Evolutionary conservation across 768 basidiomycete species (phyloP).

Genomic region (Pleurotus platypus): DNA sequence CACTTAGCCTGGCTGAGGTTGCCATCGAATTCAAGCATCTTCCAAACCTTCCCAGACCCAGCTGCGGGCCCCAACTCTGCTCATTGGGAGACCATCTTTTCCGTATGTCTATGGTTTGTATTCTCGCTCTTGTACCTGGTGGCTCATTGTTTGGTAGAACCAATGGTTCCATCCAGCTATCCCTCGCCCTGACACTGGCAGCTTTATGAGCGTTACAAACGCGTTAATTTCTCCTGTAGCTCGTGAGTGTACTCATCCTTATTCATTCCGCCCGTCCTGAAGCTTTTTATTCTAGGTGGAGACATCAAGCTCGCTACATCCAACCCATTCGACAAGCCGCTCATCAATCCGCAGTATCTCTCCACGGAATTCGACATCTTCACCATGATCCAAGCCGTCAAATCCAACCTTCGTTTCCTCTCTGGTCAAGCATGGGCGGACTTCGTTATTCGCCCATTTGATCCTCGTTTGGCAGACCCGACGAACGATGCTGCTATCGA

Average conservation of each 20-base stretch:
- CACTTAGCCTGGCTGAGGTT: constrained; percentile 21
- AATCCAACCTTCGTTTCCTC: constrained; percentile 19
- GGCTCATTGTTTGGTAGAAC: not conserved
- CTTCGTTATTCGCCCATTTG: constrained; percentile 17
- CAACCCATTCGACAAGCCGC: constrained; percentile 38
- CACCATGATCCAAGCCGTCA: constrained; percentile 24
- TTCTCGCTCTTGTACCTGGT: no score
- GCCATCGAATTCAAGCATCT: constrained; percentile 18
- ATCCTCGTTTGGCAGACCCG: constrained; percentile 17
- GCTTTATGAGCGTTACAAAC: constrained; percentile 22
- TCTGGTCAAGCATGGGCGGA: constrained; percentile 22
- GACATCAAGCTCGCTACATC: constrained; percentile 30
- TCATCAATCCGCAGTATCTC: constrained; percentile 49
- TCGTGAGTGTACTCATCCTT: constrained; percentile 23
- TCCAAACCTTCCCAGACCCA: constrained; percentile 19
- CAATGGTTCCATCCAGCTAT: constrained; percentile 15
- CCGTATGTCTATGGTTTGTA: constrained; percentile 15
- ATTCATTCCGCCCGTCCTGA: constrained; percentile 10
- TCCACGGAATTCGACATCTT: constrained; percentile 21
- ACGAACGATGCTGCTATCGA: constrained; percentile 26
- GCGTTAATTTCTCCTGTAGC: constrained; percentile 24
- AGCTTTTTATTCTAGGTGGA: constrained; percentile 17
- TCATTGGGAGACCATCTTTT: constrained; percentile 26
- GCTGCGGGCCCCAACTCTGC: constrained; percentile 22
- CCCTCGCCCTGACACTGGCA: constrained; percentile 20